A percentile compares a stretch with the other conserved stretches of the same genome.
Evolutionary conservation across 2,329 filamentous ascomycete genomes (phyloP).

Genomic region (Cladorrhinum sp.): DNA sequence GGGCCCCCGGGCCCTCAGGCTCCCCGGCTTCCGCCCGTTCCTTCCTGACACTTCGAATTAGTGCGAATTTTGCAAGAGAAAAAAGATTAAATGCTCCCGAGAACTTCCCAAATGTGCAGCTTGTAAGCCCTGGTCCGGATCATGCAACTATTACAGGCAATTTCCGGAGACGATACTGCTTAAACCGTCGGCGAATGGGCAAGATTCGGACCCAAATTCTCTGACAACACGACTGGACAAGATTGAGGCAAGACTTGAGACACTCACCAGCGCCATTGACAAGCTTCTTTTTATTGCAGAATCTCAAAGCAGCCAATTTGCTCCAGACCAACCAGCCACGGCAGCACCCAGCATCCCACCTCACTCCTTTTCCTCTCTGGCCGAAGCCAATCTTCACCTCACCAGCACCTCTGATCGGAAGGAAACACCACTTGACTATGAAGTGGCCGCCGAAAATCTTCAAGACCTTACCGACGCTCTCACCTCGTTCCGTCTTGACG

Average conservation of each 20-base stretch:
- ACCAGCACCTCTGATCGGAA: not conserved
- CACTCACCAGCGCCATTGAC: slow-evolving; percentile 4
- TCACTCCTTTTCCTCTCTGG: slow-evolving; percentile 6
- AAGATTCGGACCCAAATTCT: not conserved
- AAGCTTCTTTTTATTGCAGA: not conserved
- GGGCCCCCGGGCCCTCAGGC: not conserved
- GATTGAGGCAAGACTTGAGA: slow-evolving; percentile 8
- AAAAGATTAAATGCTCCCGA: slow-evolving; percentile 13
- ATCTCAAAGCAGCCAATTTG: not conserved
- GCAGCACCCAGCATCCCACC: not conserved
- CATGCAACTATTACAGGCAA: slow-evolving; percentile 8
- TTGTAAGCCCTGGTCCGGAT: slow-evolving; percentile 12
- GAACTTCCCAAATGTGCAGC: slow-evolving; percentile 15
- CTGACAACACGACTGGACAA: slow-evolving; percentile 5
- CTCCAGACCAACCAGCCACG: no score
- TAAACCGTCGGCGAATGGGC: not conserved
- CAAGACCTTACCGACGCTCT: not conserved
- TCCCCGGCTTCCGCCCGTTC: no score
- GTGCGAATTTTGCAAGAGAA: slow-evolving; percentile 14
- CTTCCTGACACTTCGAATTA: not conserved
- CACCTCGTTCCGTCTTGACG: slow-evolving; percentile 6
- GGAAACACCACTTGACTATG: not conserved
- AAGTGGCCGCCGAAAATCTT: not conserved
- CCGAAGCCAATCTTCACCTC: no score
- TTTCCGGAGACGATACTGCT: not conserved